Conservation (phyloP, 2,329 filamentous ascomycete species). For the Dactylellina leptospora region DNA sequence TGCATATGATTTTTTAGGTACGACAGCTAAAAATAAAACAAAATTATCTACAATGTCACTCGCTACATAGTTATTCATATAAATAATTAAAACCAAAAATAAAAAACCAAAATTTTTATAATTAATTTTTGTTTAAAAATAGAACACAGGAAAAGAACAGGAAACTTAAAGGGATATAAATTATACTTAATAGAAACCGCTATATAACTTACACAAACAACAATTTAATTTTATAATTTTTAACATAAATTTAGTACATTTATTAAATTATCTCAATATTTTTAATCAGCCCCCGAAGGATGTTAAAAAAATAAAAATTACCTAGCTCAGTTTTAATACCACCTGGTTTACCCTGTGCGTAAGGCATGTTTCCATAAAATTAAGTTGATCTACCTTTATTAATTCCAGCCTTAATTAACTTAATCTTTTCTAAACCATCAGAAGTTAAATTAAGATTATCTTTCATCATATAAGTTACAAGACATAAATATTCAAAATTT, state of each 20-base stretch:
- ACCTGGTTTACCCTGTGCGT: constrained; percentile 5
- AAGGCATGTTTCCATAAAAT: too few relatives aligned
- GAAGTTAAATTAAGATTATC: constrained; percentile 24
- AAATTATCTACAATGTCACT: background rate
- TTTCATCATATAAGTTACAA: constrained; percentile 14
- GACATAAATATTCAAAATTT: constrained; percentile 18
- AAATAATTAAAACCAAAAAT: background rate
- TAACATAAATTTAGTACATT: background rate
- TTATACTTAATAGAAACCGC: constrained; percentile 17
- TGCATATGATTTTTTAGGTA: background rate
- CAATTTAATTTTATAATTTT: constrained; percentile 1
- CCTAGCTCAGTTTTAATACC: background rate
- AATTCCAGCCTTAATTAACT: constrained; percentile 4
- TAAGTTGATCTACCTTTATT: constrained; percentile 1
- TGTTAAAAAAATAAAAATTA: constrained; percentile 1
- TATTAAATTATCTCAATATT: background rate
- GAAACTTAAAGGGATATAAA: constrained; percentile 18
- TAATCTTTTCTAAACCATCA: constrained; percentile 29
- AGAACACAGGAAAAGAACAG: background rate
- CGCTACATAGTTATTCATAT: constrained; percentile 7
- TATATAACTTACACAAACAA: background rate
- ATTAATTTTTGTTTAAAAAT: background rate
- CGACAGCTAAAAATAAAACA: background rate
- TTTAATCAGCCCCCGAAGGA: background rate
- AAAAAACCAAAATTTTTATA: background rate